phyloP scores from a whole-genome alignment of 257 asterid species.

The Anisodus tanguticus region DNA sequence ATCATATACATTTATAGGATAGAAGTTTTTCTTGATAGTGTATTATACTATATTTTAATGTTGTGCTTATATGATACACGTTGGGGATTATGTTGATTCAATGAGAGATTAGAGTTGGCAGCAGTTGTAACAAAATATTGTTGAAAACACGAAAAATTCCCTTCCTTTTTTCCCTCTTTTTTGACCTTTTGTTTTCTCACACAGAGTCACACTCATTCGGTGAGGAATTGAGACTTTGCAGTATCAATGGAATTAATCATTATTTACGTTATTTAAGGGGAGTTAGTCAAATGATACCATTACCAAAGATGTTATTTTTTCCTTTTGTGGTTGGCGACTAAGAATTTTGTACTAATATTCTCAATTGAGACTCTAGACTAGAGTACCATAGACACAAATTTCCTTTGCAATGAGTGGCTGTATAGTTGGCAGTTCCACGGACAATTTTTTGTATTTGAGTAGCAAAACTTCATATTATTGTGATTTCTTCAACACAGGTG shows the following conservation, averaged over 20 bases:
- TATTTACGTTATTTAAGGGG: neutral
- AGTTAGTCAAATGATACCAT: neutral
- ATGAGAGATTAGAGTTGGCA: slow-evolving; percentile 25
- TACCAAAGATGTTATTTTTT: neutral
- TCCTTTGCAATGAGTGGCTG: neutral
- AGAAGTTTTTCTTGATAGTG: neutral
- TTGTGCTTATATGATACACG: slow-evolving; percentile 2
- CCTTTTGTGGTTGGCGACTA: slow-evolving; percentile 22
- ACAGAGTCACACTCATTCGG: neutral
- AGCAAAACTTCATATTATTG: neutral
- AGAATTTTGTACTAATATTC: neutral
- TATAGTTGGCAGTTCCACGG: neutral
- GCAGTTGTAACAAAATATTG: slow-evolving; percentile 17
- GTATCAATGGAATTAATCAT: neutral
- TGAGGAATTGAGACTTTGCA: neutral
- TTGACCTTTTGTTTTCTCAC: neutral
- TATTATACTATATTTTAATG: neutral
- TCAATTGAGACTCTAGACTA: neutral
- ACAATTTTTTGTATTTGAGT: neutral
- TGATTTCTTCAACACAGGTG: too few species aligned
- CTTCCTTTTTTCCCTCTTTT: neutral
- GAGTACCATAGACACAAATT: neutral
- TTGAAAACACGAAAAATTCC: neutral
- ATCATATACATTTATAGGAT: slow-evolving; percentile 17
- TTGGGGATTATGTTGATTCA: slow-evolving; percentile 18